These are phyloP conservation scores for Drosera capensis DNA, from an alignment of 148 eudicot species.

Conservation along the genomic window DNA sequence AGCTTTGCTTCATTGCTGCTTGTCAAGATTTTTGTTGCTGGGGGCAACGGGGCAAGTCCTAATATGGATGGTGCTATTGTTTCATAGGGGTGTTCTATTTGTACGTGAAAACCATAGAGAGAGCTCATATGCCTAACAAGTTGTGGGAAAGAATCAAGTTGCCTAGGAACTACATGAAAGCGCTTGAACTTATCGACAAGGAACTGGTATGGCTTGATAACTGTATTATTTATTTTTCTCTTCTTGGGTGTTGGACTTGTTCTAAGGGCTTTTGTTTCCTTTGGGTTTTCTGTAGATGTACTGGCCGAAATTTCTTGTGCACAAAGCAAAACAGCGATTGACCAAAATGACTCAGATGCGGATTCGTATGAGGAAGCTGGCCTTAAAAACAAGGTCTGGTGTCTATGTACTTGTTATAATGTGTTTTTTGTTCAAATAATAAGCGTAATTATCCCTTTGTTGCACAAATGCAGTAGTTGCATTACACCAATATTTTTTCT, in stretches of 20 bases:
- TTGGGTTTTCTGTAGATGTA: slow-evolving; percentile 35
- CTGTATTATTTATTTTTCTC: not conserved
- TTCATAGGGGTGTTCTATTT: slow-evolving; percentile 69
- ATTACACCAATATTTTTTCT: too few species aligned
- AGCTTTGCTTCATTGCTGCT: not conserved
- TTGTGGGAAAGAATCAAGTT: slow-evolving; percentile 92
- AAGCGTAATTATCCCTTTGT: too few species aligned
- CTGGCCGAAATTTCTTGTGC: slow-evolving; percentile 89
- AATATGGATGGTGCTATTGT: slow-evolving; percentile 2
- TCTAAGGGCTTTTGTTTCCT: not conserved
- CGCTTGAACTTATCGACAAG: slow-evolving; percentile 78
- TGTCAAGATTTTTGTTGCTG: not conserved
- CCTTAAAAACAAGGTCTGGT: slow-evolving; percentile 58
- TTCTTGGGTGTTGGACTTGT: not conserved
- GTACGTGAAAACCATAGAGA: slow-evolving; percentile 92
- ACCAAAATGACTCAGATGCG: slow-evolving; percentile 98
- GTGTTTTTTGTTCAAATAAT: not conserved
- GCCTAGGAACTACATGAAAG: slow-evolving; percentile 71
- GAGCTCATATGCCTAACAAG: slow-evolving; percentile 96
- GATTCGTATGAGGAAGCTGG: slow-evolving; percentile 92
- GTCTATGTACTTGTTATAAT: not conserved
- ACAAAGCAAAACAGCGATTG: slow-evolving; percentile 79
- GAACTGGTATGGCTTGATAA: slow-evolving; percentile 47
- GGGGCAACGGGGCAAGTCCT: not conserved
- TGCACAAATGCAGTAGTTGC: too few species aligned